Base-by-base conservation (phyloP, 1,284 basidiomycete genomes). In the Phellopilus nigrolimitatus region DNA sequence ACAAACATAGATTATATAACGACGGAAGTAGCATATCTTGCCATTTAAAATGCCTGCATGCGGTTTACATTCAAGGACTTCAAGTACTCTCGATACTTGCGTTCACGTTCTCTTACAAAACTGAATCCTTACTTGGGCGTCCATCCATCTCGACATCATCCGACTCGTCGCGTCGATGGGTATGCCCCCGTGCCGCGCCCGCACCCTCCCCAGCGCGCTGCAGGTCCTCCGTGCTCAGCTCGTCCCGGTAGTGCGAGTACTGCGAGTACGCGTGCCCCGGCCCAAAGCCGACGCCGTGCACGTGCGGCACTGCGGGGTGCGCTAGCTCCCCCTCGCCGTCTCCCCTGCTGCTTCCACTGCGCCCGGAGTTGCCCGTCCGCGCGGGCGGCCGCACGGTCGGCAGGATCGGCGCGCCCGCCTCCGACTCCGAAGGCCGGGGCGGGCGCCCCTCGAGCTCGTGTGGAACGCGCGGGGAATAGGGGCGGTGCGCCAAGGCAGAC, bases 391-490 rank as follows among this genome's bases (percentile, higher is more conserved):
- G 33, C 12, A 28, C 17, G 13, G 34, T 49, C 10, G 52, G 52
- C 47, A 54, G n/a, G 33, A 54, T 49, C 22, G 46, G 47, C 12
- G 30, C 36, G 15, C 13, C 31, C 6, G n/a, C 25, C 34, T n/a
- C 7, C 43, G 27, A 19, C 28, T 43, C 38, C 7, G 45, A 22
- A 13, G 25, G 24, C 36, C 17, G 13, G 17, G 47, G 10, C 30
- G 28, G 33, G 15, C 19, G 13, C 22, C 46, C 46, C 19, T 31
- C 21, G 21, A 17, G 7, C 31, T 54, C 52, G n/a, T 27, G 40
- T 3, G 31, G 13, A 56, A 82, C 74, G 37, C 85, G 82, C 6
- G 91, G 91, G 1, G 88, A 78, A 64, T 89, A 80, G 0, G 91
- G 88, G 6, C 78, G 76, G 61, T 95, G 88, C 17, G 81, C 84